Evolutionary conservation across 2,329 filamentous ascomycete genomes (phyloP), one percentile per base, ranked within the genome.

Genomic region (Aspergillus sclerotialis): DNA sequence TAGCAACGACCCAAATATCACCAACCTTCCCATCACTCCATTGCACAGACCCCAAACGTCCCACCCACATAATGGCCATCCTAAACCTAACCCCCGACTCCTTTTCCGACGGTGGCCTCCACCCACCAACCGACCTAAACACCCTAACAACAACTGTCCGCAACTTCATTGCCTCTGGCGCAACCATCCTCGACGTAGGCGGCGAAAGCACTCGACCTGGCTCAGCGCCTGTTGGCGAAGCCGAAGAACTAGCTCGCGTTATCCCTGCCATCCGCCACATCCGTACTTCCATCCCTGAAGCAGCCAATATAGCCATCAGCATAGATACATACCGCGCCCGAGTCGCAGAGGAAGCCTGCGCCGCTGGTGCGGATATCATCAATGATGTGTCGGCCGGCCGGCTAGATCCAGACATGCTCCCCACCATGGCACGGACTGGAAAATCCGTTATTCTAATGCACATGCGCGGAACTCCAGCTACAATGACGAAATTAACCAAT

Each of bases 61-160:
- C 67, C 34, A 95, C 90, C 0, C 77, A 78, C 29, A 65, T 95
- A 46, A 98, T 98, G 92, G 85, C 84, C 35, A 94, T 98, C 44
- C 70, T 96, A 29, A 98, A 98, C 61, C 67, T 94, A 33, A 96
- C 92, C 0, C 90, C 90, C 0, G 90, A 98, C 64, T 96, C 90
- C 7, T 98, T 98, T 67, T 96, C 90, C 1, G 89, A 96, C 55
- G 90, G 88, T 34, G 88, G 88, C 7, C 53, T 69, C 7, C 75
- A 88, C 58, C 63, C 65, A 28, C 52, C 67, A 15, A 53, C 63
- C 9, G 68, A 76, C 42, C 41, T 65, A 2, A 42, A 59, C 15
- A 48, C 65, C 16, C 70, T 92, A 16, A 63, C 70, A 9, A 54
- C 68, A 9, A 82, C 76, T 1, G 70, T 89, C 11, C 63, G 68